Evolutionary conservation across 2,329 filamentous ascomycete genomes (phyloP), one percentile per base, ranked within the genome.

Genomic region (Arthrobotrys conoides): DNA sequence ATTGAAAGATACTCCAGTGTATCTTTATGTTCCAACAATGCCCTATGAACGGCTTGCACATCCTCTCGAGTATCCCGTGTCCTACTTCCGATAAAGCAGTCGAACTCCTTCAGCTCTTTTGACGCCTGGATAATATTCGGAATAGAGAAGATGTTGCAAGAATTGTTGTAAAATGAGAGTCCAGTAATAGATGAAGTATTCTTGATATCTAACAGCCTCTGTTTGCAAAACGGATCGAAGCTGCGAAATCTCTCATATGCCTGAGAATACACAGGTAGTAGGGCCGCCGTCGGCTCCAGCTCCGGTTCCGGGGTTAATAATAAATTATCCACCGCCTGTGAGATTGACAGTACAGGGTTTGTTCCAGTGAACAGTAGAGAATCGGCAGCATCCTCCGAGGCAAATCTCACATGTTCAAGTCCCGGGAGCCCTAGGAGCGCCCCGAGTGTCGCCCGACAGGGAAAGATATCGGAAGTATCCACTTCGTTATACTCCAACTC

Each of bases 31-130:
- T 55, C 65, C n/a, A 76, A 20, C 12, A 76, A 36, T 0, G 65
- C 71, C 3, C 44, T 14, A 18, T 68, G 65, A 24, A 70, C 49
- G 4, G 36, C 33, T 20, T 22, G 20, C 2, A 70, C 57, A 24
- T 66, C 33, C 9, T 67, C 70, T 18, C 38, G 44, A 38, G 36
- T 61, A 16, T 51, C 41, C 3, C 46, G 1, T 20, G 61, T 67
- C 4, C 53, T 61, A n/a, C 51, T 73, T 14, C 61, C 63, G 30
- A 73, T 61, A 22, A 55, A 73, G 27, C 63, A 73, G 18, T 73
- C 61, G 20, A 73, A 67, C 2, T 57, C 51, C 10, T 44, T 68
- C 6, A 76, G 30, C 0, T 38, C 18, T 10, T 59, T 76, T 4
- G 71, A 24, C 6, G 44, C 65, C 3, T 27, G 33, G n/a, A 76